Conservation (phyloP, 2,329 filamentous ascomycete species). For the Whalleya microplaca region DNA sequence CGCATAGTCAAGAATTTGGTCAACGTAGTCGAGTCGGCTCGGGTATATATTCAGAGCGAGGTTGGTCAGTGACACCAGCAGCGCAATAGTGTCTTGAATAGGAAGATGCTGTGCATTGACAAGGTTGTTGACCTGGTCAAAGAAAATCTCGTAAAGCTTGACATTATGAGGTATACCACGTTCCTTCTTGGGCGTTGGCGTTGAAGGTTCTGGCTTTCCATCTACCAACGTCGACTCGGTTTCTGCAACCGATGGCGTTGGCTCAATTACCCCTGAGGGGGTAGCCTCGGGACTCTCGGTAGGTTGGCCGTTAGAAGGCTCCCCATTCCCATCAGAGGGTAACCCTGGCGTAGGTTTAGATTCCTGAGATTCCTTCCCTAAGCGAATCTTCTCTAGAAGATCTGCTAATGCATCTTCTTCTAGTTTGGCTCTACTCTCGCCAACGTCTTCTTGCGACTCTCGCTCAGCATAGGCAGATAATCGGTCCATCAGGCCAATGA, state of each 20-base stretch:
- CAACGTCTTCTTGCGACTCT: constrained; percentile 73
- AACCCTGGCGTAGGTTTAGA: constrained; percentile 33
- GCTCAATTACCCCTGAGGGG: constrained; percentile 37
- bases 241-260: constrained; percentile 48
- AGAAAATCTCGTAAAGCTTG: constrained; percentile 96
- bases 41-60: constrained; percentile 96
- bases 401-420: constrained; percentile 84
- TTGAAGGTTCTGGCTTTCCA: constrained; percentile 38
- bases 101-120: constrained; percentile 89
- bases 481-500: constrained; percentile 97
- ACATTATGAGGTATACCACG: constrained; percentile 73
- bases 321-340: constrained; percentile 42
- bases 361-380: constrained; percentile 63
- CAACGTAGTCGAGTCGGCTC: constrained; percentile 88
- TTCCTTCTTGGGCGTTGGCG: constrained; percentile 39
- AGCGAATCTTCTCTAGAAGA: constrained; percentile 76
- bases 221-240: constrained; percentile 54
- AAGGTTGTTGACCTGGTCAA: constrained; percentile 90
- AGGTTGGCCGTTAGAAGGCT: constrained; percentile 40
- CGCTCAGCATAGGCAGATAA: constrained; percentile 93
- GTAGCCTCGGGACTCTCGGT: constrained; percentile 38
- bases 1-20: constrained; percentile 90
- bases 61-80: constrained; percentile 92
- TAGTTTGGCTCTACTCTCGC: constrained; percentile 72
- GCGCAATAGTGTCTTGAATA: constrained; percentile 91